Evolutionary conservation across 176 grass and related monocot species (phyloP), one percentile per base, ranked within the genome.

Genomic region (Oryza brachyantha): DNA sequence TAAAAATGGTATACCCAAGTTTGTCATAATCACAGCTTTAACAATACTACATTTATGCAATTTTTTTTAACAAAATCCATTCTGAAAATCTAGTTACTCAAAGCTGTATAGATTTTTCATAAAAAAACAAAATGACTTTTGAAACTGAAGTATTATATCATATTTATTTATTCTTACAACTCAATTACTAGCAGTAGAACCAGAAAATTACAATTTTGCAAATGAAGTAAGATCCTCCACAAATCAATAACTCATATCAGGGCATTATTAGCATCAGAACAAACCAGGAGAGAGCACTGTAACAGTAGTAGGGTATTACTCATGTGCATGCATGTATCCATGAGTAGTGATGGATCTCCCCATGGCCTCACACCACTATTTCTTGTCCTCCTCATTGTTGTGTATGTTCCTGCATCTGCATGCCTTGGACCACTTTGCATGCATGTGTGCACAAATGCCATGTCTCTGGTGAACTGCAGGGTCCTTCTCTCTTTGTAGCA

Each of bases 341-440:
- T 36, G 72, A 0, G n/a, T 57, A 0, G n/a, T 57, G 21, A 24
- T n/a, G 21, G 21, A 24, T 57, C 36, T 26, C 50, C 32, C 14
- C 8, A 12, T 22, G 83, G 74, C 12, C 61, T 52, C 45, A 63
- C 78, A 21, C 67, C 59, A 78, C 85, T 36, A 83, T n/a, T 22
- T 40, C 5, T 11, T 83, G 79, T 87, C 66, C 46, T 59, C 58
- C 31, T 62, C 37, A 28, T 54, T 11, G 55, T 8, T 72, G 22
- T 24, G 17, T 38, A 11, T 57, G 21, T 3, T 24, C 43, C 52
- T n/a, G 42, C 52, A 24, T 57, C 52, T 57, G 52, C 52, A 57
- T 57, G 52, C 5, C n/a, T 57, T 57, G 57, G 72, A 70, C 71
- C 84, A 82, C 79, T 21, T 19, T 57, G 21, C 39, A 2, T 50